phyloP scores from a whole-genome alignment of 345 rosid species.

The Ceriops zippeliana region DNA sequence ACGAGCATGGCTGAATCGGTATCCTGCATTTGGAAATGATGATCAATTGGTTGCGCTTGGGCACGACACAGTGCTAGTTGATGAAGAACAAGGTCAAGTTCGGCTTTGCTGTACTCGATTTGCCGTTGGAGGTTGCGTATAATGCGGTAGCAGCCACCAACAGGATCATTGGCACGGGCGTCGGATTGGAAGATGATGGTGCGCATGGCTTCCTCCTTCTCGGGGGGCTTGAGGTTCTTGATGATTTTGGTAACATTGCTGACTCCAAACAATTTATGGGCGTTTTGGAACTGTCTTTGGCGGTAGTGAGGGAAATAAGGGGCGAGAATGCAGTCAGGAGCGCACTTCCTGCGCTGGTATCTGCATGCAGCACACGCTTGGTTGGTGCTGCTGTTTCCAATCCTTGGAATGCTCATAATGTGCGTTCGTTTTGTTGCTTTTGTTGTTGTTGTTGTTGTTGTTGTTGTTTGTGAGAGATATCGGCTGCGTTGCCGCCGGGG shows the following conservation, averaged over 20 bases:
- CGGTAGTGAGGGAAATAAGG: constrained; percentile 92
- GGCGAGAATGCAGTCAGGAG: constrained; percentile 90
- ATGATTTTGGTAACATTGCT: constrained; percentile 87
- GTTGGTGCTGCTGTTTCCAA: constrained; percentile 21
- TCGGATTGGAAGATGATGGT: constrained; percentile 85
- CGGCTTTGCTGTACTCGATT: constrained; percentile 61
- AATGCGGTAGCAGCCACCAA: constrained; percentile 73
- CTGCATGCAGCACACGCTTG: constrained; percentile 92
- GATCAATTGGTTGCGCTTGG: not conserved
- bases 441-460: not conserved
- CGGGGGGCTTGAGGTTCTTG: constrained; percentile 50
- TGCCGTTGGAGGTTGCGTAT: constrained; percentile 62
- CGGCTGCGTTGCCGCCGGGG: constrained; percentile 27
- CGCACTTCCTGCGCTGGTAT: constrained; percentile 90
- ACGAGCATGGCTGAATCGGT: not conserved
- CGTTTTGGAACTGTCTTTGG: constrained; percentile 81
- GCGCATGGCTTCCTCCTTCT: constrained; percentile 80
- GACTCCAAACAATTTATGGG: constrained; percentile 90
- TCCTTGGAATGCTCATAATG: constrained; percentile 20
- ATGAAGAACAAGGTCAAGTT: constrained; percentile 72
- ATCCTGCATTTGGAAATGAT: constrained; percentile 7
- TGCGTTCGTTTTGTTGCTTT: not conserved
- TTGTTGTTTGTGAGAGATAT: constrained; percentile 15
- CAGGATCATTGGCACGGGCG: constrained; percentile 79
- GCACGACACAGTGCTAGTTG: constrained; percentile 45